Conservation (phyloP, 2,329 filamentous ascomycete genomes). For the Cordyceps tenuipes region DNA sequence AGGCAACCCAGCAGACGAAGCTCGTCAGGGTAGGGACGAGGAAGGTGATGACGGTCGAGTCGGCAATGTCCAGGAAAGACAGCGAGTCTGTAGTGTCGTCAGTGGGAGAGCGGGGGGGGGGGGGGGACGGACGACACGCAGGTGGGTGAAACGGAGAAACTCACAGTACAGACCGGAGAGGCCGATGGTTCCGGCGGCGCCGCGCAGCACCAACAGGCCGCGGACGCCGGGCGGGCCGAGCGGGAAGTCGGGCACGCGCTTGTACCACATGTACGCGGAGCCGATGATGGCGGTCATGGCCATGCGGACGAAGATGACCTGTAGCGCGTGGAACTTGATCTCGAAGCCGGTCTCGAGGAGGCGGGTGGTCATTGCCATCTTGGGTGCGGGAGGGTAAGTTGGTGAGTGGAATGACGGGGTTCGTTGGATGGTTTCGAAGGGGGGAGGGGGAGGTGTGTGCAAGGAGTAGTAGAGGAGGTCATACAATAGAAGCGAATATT, state of each 20-base stretch:
- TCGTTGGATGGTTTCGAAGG: no score
- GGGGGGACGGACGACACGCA: no score
- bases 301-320: conserved; percentile 37
- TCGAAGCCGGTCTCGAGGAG: conserved; percentile 26
- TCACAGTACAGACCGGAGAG: conserved; percentile 50
- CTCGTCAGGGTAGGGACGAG: conserved; percentile 63
- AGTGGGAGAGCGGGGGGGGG: neutral
- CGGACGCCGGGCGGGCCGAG: conserved; percentile 56
- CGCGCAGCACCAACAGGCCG: conserved; percentile 54
- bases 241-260: conserved; percentile 51
- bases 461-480: neutral
- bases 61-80: conserved; percentile 65
- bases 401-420: neutral
- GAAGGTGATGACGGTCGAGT: conserved; percentile 75
- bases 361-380: conserved; percentile 35
- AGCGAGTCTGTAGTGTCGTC: conserved; percentile 28
- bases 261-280: conserved; percentile 32
- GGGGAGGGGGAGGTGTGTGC: no score
- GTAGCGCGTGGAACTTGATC: conserved; percentile 31
- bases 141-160: no score
- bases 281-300: conserved; percentile 28
- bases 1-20: conserved; percentile 52
- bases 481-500: conserved; percentile 32
- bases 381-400: neutral
- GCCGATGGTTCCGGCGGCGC: conserved; percentile 55